Base-by-base conservation (phyloP, 805 yeast genomes). In the Ogataea neopini region DNA sequence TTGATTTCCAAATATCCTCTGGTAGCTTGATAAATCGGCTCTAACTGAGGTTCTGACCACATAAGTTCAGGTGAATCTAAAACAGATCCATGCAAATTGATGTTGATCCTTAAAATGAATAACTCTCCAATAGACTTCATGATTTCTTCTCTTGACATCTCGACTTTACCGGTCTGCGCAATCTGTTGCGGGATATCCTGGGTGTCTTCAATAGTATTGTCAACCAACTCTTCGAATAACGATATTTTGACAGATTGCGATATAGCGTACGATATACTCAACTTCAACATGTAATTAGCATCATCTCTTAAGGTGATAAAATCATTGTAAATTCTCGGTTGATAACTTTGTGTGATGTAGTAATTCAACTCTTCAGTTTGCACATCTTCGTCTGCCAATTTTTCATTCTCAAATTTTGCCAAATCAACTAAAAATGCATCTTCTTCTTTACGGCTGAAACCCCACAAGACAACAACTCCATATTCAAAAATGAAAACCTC, bases 31-130 rank as follows among this genome's bases (percentile, higher is more conserved):
- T 94, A 94, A 44, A 92, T 90, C 1, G 99, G 99, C 64, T 94
- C 99, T 51, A 94, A 73, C 61, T 91, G 97, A 1, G 99, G 99
- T 65, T 94, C 98, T 0, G 97, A 83, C 99, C 99, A 94, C 97
- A 94, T 90, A 49, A 94, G 79, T 66, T 94, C 99, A 1, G 99
- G 99, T 1, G 96, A 88, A 65, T 94, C 99, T 51, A 94, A 73
- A 22, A 94, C 95, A 0, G 92, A 84, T 0, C 94, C 94, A 69
- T 87, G 94, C 45, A 87, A 70, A 59, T 87, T 87, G 51, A 87
- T 87, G 63, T 87, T 87, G 39, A 87, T 87, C 51, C 95, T 68
- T 54, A 94, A 71, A 50, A 94, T 94, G 66, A 94, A 94, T 52
- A 94, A 76, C 67, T 94, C 98, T 10, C 99, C 99, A 48, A 94